Evolutionary conservation across 176 grass and related monocot species (phyloP), one percentile per base, ranked within the genome.

Genomic region (Tillandsia leiboldiana): DNA sequence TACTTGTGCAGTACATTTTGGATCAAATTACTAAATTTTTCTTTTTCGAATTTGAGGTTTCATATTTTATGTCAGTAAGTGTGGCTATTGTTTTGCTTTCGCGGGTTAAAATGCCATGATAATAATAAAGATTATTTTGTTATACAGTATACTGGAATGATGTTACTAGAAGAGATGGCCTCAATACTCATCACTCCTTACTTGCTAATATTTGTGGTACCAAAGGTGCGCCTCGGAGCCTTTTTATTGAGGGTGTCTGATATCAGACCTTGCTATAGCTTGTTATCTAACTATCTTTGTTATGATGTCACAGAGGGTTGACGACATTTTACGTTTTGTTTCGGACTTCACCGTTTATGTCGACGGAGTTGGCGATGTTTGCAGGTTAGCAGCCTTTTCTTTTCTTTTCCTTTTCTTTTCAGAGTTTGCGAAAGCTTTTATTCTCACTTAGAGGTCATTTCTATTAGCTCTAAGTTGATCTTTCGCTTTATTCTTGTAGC

Each of bases 141-240:
- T 51, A 15, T 86, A 76, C 82, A 99, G 95, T 99, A 94, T 73
- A 99, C 95, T 12, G 82, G 91, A 73, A 74, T 93, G 80, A 94
- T 99, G 95, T 80, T 99, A 66, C 67, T 99, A 70, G 95, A 99
- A 73, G 95, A 99, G 84, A 99, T 94, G 87, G 84, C 82, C 64
- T 99, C 95, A 17, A 94, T 99, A 73, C 84, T 99, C 62, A 75
- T 99, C 70, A 88, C 90, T 59, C 90, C 95, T 72, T 93, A 90
- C 72, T 59, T 99, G 75, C 90, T 99, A 64, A 94, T 99, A 72
- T 94, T 88, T 78, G 80, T 84, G 71, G 78, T 94, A 47, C 95
- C 95, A 15, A 88, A 88, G 89, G 95, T 99, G 94, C 75, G 81
- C 20, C 66, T 80, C 68, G 81, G 51, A 85, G 70, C 56, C 75